Base-by-base conservation (phyloP, 2,329 filamentous ascomycete species). In the Anisogramma anomala region DNA sequence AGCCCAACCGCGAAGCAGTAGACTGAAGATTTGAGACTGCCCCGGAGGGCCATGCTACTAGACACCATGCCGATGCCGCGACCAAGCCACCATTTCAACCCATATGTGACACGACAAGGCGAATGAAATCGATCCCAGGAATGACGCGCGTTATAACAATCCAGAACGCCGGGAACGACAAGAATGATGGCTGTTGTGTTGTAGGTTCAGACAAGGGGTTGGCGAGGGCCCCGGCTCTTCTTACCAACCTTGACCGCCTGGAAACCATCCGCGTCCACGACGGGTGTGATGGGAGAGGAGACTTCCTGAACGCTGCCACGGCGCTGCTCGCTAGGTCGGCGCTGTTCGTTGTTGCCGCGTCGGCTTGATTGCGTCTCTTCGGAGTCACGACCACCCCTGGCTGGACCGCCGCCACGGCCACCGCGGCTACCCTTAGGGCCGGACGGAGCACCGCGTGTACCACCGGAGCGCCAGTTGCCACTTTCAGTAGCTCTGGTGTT, bases 201-300 rank as follows among this genome's bases (percentile, higher is more conserved):
- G 14, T 42, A 46, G 19, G 31, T 37, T 48, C 34, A 48, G 27
- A 43, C 45, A 25, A 36, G 39, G 14, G 45, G 35, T 23, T 42
- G 46, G 33, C 49, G 49, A 18, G 30, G 13, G 50, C 53, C 58
- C 27, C 65, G 49, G 56, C 71, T 53, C 35, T 56, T 56, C 52
- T 67, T 67, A 42, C 47, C 52, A 3, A 53, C 44, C 7, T 59
- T 48, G 40, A 77, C 77, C 19, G 72, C 80, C 48, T 73, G 77
- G 77, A 77, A 81, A 50, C 77, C 77, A 55, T 80, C 76, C 27
- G 75, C 74, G 34, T 74, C 71, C 36, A 64, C 58, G 28, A 63
- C 58, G 37, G 63, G 60, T 26, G 62, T 58, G 25, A 54, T 52
- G 18, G 49, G 56, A 17, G 48, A 53, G 48, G 48, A 46, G 41